A percentile compares a stretch with the other conserved stretches of the same genome.
These are phyloP conservation scores for Pythium utonaiense DNA, from an alignment of 352 stramenopile species.

Conservation along the genomic window DNA sequence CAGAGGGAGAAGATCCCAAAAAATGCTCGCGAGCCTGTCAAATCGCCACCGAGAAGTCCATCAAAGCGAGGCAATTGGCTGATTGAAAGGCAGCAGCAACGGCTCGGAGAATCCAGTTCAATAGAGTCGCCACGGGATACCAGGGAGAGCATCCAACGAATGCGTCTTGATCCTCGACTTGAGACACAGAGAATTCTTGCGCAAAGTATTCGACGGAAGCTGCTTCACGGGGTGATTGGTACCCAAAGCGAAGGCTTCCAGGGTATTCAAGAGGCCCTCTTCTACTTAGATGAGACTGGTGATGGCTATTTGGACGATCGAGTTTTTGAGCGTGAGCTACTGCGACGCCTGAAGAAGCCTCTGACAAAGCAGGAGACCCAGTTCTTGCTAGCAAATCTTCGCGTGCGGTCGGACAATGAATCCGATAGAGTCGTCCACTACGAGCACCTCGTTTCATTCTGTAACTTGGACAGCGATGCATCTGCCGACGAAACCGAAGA, in stretches of 20 bases:
- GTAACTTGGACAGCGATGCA: conserved; percentile 50
- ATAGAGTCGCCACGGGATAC: background rate
- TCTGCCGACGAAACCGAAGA: conserved; percentile 37
- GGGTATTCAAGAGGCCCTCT: conserved; percentile 39
- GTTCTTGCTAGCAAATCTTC: conserved; percentile 46
- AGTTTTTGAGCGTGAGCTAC: conserved; percentile 37
- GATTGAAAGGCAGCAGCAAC: conserved; percentile 11
- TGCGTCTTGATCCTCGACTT: conserved; percentile 47
- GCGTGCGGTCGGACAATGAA: conserved; percentile 12
- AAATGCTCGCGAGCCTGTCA: background rate
- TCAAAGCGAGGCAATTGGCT: conserved; percentile 11
- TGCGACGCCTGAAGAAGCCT: conserved; percentile 37
- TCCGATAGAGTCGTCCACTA: conserved; percentile 41
- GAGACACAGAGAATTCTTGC: conserved; percentile 45
- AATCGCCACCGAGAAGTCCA: conserved; percentile 13
- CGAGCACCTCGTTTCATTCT: conserved; percentile 44
- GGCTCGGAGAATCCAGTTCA: background rate
- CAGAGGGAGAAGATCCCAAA: background rate
- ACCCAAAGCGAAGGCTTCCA: conserved; percentile 32
- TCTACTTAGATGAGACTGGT: conserved; percentile 30
- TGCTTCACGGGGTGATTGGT: conserved; percentile 40
- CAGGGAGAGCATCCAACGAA: conserved; percentile 16
- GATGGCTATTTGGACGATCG: conserved; percentile 37
- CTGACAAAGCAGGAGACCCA: conserved; percentile 43
- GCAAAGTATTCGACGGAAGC: conserved; percentile 49